phyloP scores from a whole-genome alignment of 1,284 basidiomycete species.

The Pseudozyma thailandica region DNA sequence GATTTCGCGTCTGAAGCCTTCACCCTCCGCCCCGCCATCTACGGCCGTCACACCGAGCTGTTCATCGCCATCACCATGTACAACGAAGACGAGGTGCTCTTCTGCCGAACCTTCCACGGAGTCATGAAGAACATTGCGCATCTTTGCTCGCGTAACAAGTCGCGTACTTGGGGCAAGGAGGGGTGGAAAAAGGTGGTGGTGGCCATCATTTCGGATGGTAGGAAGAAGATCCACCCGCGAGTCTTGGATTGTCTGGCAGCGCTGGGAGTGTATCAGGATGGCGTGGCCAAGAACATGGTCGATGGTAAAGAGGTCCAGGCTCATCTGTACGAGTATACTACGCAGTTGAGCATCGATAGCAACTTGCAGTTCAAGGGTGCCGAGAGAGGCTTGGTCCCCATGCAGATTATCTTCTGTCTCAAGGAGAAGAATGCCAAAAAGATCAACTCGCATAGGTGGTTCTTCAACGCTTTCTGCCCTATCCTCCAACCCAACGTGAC shows the following conservation, averaged over 20 bases:
- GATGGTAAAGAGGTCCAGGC: slow-evolving; percentile 88
- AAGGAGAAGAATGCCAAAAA: slow-evolving; percentile 68
- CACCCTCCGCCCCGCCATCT: slow-evolving; percentile 84
- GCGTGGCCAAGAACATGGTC: slow-evolving; percentile 88
- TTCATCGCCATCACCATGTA: slow-evolving; percentile 85
- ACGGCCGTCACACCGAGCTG: slow-evolving; percentile 84
- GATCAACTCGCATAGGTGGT: slow-evolving; percentile 83
- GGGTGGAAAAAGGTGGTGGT: slow-evolving; percentile 86
- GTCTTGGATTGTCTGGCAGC: slow-evolving; percentile 82
- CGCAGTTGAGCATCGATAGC: slow-evolving; percentile 86
- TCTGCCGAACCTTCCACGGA: slow-evolving; percentile 93
- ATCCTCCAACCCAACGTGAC: slow-evolving; percentile 83
- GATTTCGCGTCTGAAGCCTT: slow-evolving; percentile 86
- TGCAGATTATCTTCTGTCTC: slow-evolving; percentile 66
- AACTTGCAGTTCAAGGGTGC: slow-evolving; percentile 92
- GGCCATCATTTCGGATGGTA: slow-evolving; percentile 88
- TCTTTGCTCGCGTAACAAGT: slow-evolving; percentile 90
- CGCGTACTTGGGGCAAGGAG: slow-evolving; percentile 92
- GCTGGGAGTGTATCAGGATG: slow-evolving; percentile 74
- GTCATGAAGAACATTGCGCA: slow-evolving; percentile 77
- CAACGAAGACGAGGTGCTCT: slow-evolving; percentile 91
- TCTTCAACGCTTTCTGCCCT: slow-evolving; percentile 64
- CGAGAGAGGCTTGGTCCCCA: slow-evolving; percentile 78
- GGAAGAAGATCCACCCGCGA: slow-evolving; percentile 89
- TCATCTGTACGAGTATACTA: slow-evolving; percentile 95